Conservation (phyloP, 139 green algal genomes). For the Eudorina sp. region DNA sequence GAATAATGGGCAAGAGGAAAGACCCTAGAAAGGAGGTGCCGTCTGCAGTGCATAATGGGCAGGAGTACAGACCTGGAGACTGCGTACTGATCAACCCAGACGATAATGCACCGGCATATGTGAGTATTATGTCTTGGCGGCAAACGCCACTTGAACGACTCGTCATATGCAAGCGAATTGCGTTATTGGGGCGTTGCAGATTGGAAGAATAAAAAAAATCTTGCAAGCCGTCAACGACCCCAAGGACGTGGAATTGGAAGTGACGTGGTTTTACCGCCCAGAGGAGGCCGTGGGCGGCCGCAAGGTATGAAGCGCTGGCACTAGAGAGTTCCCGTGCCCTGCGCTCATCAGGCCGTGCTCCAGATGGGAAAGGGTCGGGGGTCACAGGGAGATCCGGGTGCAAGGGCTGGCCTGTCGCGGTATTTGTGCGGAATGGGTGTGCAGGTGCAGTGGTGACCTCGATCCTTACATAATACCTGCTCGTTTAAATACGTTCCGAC, state of each 20-base stretch:
- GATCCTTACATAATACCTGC: too few species aligned
- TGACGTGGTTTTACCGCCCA: slow-evolving; percentile 88
- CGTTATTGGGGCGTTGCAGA: slow-evolving; percentile 6
- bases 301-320: slow-evolving; percentile 67
- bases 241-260: slow-evolving; percentile 32
- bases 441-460: too few species aligned
- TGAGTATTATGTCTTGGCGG: neutral
- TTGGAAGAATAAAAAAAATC: slow-evolving; percentile 20
- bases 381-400: too few species aligned
- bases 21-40: slow-evolving; percentile 11
- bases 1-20: slow-evolving; percentile 34
- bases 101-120: slow-evolving; percentile 14
- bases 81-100: slow-evolving; percentile 37
- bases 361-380: too few species aligned
- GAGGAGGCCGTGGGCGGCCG: slow-evolving; percentile 82
- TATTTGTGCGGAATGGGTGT: too few species aligned
- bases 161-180: neutral
- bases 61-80: slow-evolving; percentile 20
- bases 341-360: too few species aligned
- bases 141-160: neutral
- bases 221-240: neutral
- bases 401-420: too few species aligned
- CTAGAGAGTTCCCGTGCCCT: too few species aligned
- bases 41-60: neutral
- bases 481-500: too few species aligned